Evolutionary conservation across 495 filamentous ascomycete genomes (phyloP), one percentile per base, ranked within the genome.

Genomic region (Trichoderma virens): DNA sequence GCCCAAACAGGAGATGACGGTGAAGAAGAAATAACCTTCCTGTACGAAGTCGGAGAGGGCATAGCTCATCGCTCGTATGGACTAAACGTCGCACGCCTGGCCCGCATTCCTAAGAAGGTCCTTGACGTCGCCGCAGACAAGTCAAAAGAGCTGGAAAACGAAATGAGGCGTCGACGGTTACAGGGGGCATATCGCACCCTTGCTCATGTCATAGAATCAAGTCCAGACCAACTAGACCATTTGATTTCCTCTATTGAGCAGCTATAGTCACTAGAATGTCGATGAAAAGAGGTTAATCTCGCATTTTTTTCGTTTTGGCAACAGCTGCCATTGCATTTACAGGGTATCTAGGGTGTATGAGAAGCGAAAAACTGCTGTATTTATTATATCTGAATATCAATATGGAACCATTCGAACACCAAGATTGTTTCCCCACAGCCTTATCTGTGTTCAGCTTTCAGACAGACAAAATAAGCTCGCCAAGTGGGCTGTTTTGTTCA

Each of bases 31-130:
- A 89, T 95, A 38, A 92, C 90, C 0, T 95, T 94, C 70, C 73
- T 94, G 7, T 94, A 93, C 70, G 86, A 90, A 69, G 86, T 97
- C 2, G 86, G 83, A 3, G 90, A 93, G 65, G 95, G 95, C 0
- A 88, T 95, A 3, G 93, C 95, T 13, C 92, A 97, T 79, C 83
- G 94, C 14, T 92, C 87, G 38, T 99, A 99, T 70, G 94, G 94
- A 3, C 75, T 99, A 18, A 98, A 98, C 72, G 94, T 98, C 28
- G 94, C 94, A 6, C 79, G 90, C 32, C 72, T 99, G 61, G 95
- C 95, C 34, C 88, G 90, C 61, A 80, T 98, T 32, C 92, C 95
- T 5, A 76, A 81, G 16, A 74, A 81, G 18, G 86, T 97, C 35
- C 71, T 98, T 25, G 88, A 93, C 25, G 79, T 90, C 34, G 94